These are phyloP conservation scores for Jatropha multifida DNA, from an alignment of 441 rosid genomes.

Conservation along the genomic window DNA sequence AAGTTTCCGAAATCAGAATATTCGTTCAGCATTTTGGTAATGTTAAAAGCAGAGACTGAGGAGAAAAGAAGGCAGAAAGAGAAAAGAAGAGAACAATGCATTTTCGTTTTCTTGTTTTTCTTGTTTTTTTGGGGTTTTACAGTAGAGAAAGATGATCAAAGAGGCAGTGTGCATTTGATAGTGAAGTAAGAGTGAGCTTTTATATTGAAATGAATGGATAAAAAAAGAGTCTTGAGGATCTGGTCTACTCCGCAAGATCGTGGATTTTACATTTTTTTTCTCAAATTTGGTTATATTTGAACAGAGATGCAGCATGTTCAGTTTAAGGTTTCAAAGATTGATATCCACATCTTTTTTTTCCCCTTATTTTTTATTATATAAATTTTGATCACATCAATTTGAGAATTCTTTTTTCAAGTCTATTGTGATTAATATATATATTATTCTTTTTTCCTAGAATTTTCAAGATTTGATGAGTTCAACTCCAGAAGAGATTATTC, in stretches of 20 bases:
- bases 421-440: too few species aligned
- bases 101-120: not conserved
- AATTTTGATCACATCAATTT: too few species aligned
- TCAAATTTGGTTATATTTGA: too few species aligned
- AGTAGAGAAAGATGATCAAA: not conserved
- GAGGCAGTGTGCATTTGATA: not conserved
- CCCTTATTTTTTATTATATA: too few species aligned
- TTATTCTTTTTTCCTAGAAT: too few species aligned
- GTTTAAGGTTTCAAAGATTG: too few species aligned
- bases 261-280: too few species aligned
- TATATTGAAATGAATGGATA: not conserved
- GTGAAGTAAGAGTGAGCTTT: not conserved
- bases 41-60: conserved; percentile 39
- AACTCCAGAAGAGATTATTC: too few species aligned
- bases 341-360: too few species aligned
- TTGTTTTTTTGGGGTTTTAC: not conserved
- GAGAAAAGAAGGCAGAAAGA: conserved; percentile 21
- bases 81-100: conserved; percentile 15
- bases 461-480: too few species aligned
- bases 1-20: conserved; percentile 53
- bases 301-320: too few species aligned
- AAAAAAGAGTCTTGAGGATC: not conserved
- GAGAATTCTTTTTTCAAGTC: too few species aligned
- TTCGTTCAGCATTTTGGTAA: conserved; percentile 41
- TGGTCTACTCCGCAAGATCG: not conserved